Conservation (phyloP, 345 rosid genomes). For the Salix udensis region DNA sequence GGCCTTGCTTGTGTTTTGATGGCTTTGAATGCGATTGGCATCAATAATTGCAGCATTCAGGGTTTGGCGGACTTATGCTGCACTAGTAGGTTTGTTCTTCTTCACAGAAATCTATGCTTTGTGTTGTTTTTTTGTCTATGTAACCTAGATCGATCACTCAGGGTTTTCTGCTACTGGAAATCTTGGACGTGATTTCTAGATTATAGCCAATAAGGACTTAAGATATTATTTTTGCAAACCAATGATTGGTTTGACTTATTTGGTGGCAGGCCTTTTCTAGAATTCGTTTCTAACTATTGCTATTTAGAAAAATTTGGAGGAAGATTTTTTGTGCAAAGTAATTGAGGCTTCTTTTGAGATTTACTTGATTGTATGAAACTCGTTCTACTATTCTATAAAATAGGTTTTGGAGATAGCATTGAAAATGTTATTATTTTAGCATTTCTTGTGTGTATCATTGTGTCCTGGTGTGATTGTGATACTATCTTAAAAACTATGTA, state of each 20-base stretch:
- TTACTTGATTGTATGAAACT: neutral
- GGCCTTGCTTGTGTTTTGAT: slow-evolving; percentile 90
- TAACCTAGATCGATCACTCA: neutral
- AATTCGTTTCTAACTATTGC: neutral
- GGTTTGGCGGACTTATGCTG: slow-evolving; percentile 61
- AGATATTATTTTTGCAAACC: neutral
- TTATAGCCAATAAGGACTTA: neutral
- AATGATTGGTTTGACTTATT: neutral
- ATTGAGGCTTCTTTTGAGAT: neutral
- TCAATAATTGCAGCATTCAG: slow-evolving; percentile 47
- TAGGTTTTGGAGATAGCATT: neutral
- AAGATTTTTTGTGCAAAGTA: neutral
- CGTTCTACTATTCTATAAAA: neutral
- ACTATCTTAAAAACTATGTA: neutral
- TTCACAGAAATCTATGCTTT: neutral
- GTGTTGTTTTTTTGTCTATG: neutral
- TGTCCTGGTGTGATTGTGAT: neutral
- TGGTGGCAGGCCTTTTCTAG: neutral
- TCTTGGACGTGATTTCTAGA: neutral
- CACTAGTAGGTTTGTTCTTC: slow-evolving; percentile 61
- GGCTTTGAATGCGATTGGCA: slow-evolving; percentile 74
- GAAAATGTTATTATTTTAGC: neutral
- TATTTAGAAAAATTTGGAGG: too few species aligned
- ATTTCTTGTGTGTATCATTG: neutral
- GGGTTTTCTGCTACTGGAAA: neutral